Evolutionary conservation across 2,329 filamentous ascomycete genomes (phyloP).

Genomic region (Lanzia echinophila): DNA sequence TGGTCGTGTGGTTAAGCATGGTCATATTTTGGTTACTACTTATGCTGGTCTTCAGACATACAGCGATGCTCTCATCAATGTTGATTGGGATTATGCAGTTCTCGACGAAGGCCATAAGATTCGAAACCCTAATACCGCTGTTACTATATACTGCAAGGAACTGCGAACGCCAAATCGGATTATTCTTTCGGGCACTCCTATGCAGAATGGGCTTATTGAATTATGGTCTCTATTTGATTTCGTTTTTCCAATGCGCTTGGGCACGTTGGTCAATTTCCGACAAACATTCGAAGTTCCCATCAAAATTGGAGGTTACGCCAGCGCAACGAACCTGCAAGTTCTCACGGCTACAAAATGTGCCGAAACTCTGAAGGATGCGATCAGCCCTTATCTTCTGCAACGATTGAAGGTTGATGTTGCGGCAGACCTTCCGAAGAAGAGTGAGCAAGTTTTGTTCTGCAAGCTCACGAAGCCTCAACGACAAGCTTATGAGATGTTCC

Average conservation of each 20-base stretch:
- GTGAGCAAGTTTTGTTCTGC: slow-evolving; percentile 92
- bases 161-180: slow-evolving; percentile 82
- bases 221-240: slow-evolving; percentile 98
- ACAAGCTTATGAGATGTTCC: slow-evolving; percentile 72
- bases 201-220: slow-evolving; percentile 94
- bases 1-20: slow-evolving; percentile 71
- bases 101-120: slow-evolving; percentile 98
- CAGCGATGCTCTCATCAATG: slow-evolving; percentile 69
- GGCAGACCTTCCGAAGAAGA: slow-evolving; percentile 89
- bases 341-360: slow-evolving; percentile 93
- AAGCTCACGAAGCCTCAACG: slow-evolving; percentile 78
- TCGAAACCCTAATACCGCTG: slow-evolving; percentile 88
- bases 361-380: slow-evolving; percentile 86
- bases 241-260: slow-evolving; percentile 90
- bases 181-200: slow-evolving; percentile 92
- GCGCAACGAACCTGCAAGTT: slow-evolving; percentile 88
- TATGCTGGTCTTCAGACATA: slow-evolving; percentile 96
- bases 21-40: slow-evolving; percentile 90
- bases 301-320: slow-evolving; percentile 86
- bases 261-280: slow-evolving; percentile 84
- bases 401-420: slow-evolving; percentile 92
- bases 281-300: slow-evolving; percentile 93
- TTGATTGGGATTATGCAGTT: slow-evolving; percentile 89
- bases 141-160: slow-evolving; percentile 94
- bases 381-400: slow-evolving; percentile 88